These are phyloP conservation scores for Aeschynomene evenia DNA, from an alignment of 306 rosid species.

Conservation along the genomic window DNA sequence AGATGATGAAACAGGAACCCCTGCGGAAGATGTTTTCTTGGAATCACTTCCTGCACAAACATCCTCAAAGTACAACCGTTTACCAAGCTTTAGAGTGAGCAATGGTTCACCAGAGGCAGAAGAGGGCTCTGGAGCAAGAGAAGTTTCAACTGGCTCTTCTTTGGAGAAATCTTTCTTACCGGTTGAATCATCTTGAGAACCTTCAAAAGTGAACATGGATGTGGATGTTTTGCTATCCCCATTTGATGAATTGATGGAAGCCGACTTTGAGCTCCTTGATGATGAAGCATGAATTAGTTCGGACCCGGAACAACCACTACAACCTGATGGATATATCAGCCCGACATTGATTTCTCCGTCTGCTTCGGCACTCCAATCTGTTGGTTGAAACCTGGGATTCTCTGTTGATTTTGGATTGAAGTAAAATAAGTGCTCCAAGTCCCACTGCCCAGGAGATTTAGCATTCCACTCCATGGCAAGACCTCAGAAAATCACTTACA, in stretches of 20 bases:
- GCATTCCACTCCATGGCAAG: slow-evolving; percentile 81
- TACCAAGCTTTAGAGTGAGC: slow-evolving; percentile 89
- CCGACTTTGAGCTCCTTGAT: slow-evolving; percentile 70
- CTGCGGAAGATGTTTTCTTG: slow-evolving; percentile 44
- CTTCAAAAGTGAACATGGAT: slow-evolving; percentile 55
- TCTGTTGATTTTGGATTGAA: slow-evolving; percentile 57
- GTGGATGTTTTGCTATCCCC: slow-evolving; percentile 65
- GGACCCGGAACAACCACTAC: slow-evolving; percentile 56
- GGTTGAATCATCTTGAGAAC: slow-evolving; percentile 47
- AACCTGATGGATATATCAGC: slow-evolving; percentile 50
- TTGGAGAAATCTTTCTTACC: slow-evolving; percentile 50
- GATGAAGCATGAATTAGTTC: slow-evolving; percentile 47
- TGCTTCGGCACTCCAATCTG: slow-evolving; percentile 52
- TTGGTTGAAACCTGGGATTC: slow-evolving; percentile 48
- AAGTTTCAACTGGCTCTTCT: slow-evolving; percentile 45
- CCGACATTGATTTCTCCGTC: slow-evolving; percentile 59
- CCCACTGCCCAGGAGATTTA: slow-evolving; percentile 68
- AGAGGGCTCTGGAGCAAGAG: slow-evolving; percentile 52
- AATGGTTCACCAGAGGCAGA: slow-evolving; percentile 68
- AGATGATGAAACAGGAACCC: slow-evolving; percentile 36
- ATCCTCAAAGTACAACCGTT: slow-evolving; percentile 79
- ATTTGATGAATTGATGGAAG: slow-evolving; percentile 68
- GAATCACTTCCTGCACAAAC: slow-evolving; percentile 47
- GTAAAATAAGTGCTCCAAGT: slow-evolving; percentile 69
- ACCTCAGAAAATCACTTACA: slow-evolving; percentile 33